A percentile compares a stretch with the other conserved stretches of the same genome.
phyloP scores from a whole-genome alignment of 352 stramenopile genomes.

The Phytophthora palmivora region DNA sequence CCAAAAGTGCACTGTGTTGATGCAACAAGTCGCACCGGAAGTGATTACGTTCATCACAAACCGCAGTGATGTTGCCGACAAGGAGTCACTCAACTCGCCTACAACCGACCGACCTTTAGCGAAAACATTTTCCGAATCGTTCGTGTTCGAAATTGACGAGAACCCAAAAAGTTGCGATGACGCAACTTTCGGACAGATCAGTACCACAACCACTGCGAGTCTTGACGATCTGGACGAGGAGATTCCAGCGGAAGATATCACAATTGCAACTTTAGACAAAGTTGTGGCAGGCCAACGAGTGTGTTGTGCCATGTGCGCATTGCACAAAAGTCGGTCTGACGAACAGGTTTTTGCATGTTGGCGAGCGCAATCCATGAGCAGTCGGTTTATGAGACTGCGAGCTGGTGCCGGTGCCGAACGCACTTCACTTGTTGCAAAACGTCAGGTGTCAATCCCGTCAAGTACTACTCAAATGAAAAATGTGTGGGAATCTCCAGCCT shows the following conservation, averaged over 20 bases:
- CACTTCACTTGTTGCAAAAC: slow-evolving; percentile 24
- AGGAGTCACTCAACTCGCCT: slow-evolving; percentile 34
- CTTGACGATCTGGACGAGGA: slow-evolving; percentile 30
- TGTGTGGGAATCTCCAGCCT: slow-evolving; percentile 24
- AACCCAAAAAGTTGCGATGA: slow-evolving; percentile 1
- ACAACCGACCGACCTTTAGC: slow-evolving; percentile 26
- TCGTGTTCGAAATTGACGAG: slow-evolving; percentile 27
- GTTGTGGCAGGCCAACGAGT: slow-evolving; percentile 34
- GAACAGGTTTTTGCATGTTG: slow-evolving; percentile 50
- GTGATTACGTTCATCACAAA: slow-evolving; percentile 49
- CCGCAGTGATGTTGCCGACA: slow-evolving; percentile 11
- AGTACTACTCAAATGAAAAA: slow-evolving; percentile 8
- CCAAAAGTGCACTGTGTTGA: slow-evolving; percentile 46
- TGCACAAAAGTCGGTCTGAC: slow-evolving; percentile 42
- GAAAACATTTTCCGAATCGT: slow-evolving; percentile 46
- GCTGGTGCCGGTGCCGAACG: slow-evolving; percentile 14
- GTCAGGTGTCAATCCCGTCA: background rate
- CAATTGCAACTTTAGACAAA: slow-evolving; percentile 17
- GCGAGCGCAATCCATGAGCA: slow-evolving; percentile 32
- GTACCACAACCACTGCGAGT: slow-evolving; percentile 27
- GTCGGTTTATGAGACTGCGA: slow-evolving; percentile 36
- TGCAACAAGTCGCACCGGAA: slow-evolving; percentile 36
- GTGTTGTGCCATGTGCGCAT: slow-evolving; percentile 52
- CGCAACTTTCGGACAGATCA: slow-evolving; percentile 20
- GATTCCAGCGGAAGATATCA: slow-evolving; percentile 5